A percentile compares a stretch with the other conserved stretches of the same genome.
These are phyloP conservation scores for Saccharomycopsis fermentans DNA, from an alignment of 805 yeast genomes.

Conservation along the genomic window DNA sequence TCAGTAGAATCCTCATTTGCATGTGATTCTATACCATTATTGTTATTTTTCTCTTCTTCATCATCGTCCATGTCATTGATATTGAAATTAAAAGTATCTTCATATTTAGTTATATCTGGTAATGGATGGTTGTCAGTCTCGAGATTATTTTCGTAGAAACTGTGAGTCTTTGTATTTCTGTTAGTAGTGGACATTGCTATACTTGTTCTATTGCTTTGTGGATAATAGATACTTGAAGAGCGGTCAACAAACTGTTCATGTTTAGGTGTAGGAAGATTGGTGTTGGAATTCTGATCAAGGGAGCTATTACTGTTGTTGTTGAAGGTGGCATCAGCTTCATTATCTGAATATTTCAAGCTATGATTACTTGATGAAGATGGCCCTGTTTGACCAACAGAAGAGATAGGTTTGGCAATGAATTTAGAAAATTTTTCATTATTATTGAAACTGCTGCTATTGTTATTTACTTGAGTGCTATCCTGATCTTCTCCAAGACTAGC, in stretches of 20 bases:
- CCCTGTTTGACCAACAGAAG: neutral
- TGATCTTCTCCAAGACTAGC: conserved; percentile 3
- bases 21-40: neutral
- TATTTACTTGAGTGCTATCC: neutral
- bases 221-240: conserved; percentile 8
- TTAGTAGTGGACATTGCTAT: conserved; percentile 5
- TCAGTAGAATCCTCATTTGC: neutral
- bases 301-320: neutral
- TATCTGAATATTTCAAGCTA: neutral
- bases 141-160: conserved; percentile 3
- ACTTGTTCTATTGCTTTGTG: conserved; percentile 8
- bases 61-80: conserved; percentile 1
- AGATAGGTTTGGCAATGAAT: neutral
- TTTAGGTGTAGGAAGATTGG: conserved; percentile 9
- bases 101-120: conserved; percentile 10
- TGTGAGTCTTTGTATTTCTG: conserved; percentile 15
- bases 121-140: conserved; percentile 8
- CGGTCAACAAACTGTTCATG: conserved; percentile 6
- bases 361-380: neutral
- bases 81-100: neutral
- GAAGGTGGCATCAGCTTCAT: neutral
- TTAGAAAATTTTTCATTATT: neutral
- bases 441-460: neutral
- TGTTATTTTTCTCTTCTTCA: neutral
- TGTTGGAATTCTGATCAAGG: neutral